Base-by-base conservation (phyloP, 2,329 filamentous ascomycete genomes). In the Dothiorella sarmentorum region DNA sequence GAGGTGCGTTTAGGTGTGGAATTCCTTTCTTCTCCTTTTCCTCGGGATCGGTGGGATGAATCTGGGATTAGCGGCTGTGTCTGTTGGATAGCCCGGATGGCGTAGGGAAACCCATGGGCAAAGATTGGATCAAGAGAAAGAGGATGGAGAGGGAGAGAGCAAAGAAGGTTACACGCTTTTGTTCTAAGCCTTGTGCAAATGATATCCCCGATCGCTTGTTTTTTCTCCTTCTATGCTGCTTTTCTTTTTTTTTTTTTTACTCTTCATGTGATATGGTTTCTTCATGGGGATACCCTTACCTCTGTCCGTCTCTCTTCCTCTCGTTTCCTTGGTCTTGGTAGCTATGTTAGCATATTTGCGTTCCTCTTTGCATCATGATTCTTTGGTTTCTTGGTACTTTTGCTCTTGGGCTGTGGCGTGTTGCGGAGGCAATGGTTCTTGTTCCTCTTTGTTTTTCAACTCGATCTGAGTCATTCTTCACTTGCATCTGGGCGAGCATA, bases 11-110 rank as follows among this genome's bases (percentile, higher is more conserved):
- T 17, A 29, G 38, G 26, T 24, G 1, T 70, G 67, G n/a, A 66
- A 64, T n/a, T n/a, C 56, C 65, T 68, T n/a, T 67, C 67, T 5
- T 66, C 70, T 40, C 68, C 69, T 0, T 67, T 64, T 70, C 15
- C 62, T 63, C 3, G 66, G 72, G 17, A 65, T 64, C 18, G 70
- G 59, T 67, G 69, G 0, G 59, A 65, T 7, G 63, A 66, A 3
- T 65, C n/a, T 68, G 4, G 63, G 65, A 33, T 64, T 63, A 5
- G 60, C 61, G 17, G 67, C 63, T 2, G 26, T 42, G 37, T 18
- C 15, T 20, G 59, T 58, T 2, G 61, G 68, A 7, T 58, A 64
- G 1, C 43, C 58, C 20, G 63, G 64, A 7, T 69, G 52, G 67
- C 65, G 2, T 68, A 68, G 31, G 63, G 64, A 17, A 61, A 60